Conservation (phyloP, 352 stramenopile genomes). For the Phytophthora citrophthora region DNA sequence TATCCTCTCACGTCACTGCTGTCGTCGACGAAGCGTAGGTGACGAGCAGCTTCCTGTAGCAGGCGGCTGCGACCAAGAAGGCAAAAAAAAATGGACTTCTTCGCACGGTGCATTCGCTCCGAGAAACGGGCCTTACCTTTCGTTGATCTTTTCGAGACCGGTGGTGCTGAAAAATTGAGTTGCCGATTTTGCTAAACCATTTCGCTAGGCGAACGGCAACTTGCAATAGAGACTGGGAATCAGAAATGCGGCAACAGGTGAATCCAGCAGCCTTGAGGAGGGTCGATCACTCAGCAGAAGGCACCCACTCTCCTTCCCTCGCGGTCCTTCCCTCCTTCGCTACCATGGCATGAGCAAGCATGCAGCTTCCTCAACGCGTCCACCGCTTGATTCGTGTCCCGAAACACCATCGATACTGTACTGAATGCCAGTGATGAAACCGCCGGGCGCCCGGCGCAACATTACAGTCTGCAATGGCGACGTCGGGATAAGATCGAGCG, state of each 20-base stretch:
- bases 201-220: conserved; percentile 17
- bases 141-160: not conserved
- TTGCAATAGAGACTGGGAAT: conserved; percentile 8
- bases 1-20: not conserved
- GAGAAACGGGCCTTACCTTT: not conserved
- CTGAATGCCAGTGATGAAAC: conserved; percentile 11
- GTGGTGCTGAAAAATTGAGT: conserved; percentile 1
- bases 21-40: not conserved
- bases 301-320: too few relatives aligned
- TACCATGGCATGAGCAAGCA: too few relatives aligned
- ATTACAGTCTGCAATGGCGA: not conserved
- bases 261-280: too few relatives aligned
- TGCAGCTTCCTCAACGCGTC: too few relatives aligned
- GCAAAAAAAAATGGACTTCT: not conserved
- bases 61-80: not conserved
- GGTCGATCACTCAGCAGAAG: too few relatives aligned
- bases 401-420: too few relatives aligned
- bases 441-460: not conserved
- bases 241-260: not conserved
- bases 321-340: too few relatives aligned
- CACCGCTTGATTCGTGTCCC: too few relatives aligned
- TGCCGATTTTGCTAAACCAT: conserved; percentile 4
- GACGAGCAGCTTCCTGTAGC: not conserved
- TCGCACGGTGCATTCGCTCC: not conserved
- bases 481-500: not conserved